Base-by-base conservation (phyloP, 257 asterid species). In the Solanum corneliomulleri region DNA sequence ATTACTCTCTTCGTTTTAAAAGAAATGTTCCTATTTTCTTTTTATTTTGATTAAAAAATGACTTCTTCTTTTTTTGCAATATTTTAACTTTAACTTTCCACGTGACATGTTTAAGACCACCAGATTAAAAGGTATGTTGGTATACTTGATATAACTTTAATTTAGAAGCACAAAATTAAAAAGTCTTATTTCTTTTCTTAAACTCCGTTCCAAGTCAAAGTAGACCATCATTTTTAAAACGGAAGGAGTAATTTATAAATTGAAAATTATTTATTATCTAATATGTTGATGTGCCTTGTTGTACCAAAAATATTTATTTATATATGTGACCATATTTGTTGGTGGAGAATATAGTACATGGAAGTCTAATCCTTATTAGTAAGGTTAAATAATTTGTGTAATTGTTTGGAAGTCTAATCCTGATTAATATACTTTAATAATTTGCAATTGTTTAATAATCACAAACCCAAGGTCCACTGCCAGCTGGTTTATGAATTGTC, bases 401-500 rank as follows among this genome's bases (percentile, higher is more conserved):
- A 16, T 45, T 15, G 42, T 78, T 45, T 16, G 60, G 49, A 81
- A 66, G 69, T 81, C 60, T 13, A 80, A 80, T 78, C 84, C 66
- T 18, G 39, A 78, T 45, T 78, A 78, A n/a, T 44, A 78, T 45
- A 80, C 84, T 80, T 47, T 80, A 80, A 47, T 80, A 45, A 80
- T 80, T 80, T 47, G 66, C 66, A 47, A 16, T 80, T 16, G 27
- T 80, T 80, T 80, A 47, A 47, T 45, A 15, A 41, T 66, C 74
- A 84, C 29, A 86, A 87, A 39, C 75, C 47, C 62, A 37, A 86
- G 89, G 89, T 75, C 86, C 84, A 88, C 75, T 29, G 78, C 80
- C 86, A 76, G 86, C 88, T 83, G 76, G 82, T 69, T 45, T 87
- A 21, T 83, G 88, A 82, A 89, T 85, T 58, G 72, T 85, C 82